Evolutionary conservation across 176 grass and related monocot species (phyloP).

Genomic region (Aegilops speltoides): DNA sequence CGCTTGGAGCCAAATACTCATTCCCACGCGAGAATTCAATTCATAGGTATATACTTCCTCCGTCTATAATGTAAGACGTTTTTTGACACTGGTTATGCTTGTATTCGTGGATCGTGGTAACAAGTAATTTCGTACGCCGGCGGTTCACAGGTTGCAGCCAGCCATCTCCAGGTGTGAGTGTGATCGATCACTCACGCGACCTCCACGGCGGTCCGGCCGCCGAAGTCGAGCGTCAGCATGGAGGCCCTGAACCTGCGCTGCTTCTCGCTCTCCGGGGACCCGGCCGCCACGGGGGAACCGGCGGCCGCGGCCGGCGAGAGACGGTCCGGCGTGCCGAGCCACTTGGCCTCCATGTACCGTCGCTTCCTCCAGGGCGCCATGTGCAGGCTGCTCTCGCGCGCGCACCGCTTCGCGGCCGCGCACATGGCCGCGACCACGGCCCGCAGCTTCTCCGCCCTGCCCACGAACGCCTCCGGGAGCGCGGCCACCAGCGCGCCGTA

Average conservation of each 20-base stretch:
- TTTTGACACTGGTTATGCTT: background rate
- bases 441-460: slow-evolving; percentile 51
- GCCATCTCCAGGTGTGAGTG: no score
- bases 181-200: slow-evolving; percentile 21
- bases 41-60: no score
- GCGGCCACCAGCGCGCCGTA: slow-evolving; percentile 53
- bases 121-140: background rate
- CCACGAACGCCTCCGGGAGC: slow-evolving; percentile 72
- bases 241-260: slow-evolving; percentile 54
- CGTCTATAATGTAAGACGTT: no score
- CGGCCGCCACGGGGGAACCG: background rate
- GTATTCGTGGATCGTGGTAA: background rate
- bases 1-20: no score
- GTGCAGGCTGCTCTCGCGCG: slow-evolving; percentile 75
- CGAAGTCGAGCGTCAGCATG: slow-evolving; percentile 71
- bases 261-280: slow-evolving; percentile 6
- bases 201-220: slow-evolving; percentile 33
- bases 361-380: slow-evolving; percentile 82
- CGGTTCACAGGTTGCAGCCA: background rate
- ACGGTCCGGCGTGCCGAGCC: slow-evolving; percentile 56
- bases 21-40: no score
- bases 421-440: slow-evolving; percentile 59
- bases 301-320: background rate
- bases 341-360: slow-evolving; percentile 82
- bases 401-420: slow-evolving; percentile 67